These are phyloP conservation scores for Penicillium sp. DNA, from an alignment of 2,329 filamentous ascomycete species.

Conservation along the genomic window DNA sequence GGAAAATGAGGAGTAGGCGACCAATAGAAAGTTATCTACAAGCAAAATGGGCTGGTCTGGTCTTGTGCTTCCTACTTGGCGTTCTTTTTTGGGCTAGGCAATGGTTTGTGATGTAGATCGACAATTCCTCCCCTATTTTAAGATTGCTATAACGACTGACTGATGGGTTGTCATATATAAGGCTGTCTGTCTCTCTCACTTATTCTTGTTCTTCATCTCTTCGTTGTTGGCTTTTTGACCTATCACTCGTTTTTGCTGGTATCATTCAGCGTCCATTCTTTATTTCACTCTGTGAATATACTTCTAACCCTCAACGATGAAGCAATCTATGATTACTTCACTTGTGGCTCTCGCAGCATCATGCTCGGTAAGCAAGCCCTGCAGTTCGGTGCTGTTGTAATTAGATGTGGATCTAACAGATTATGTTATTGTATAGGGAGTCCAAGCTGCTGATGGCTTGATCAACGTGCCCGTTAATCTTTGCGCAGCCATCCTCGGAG, in stretches of 20 bases:
- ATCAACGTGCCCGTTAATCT: conserved; percentile 25
- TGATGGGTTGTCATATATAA: conserved; percentile 4
- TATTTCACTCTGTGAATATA: conserved; percentile 5
- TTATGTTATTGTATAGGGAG: conserved; percentile 7
- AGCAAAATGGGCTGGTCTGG: conserved; percentile 15
- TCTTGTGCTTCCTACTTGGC: conserved; percentile 3
- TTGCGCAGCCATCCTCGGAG: conserved; percentile 26
- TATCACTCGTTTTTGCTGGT: conserved; percentile 29
- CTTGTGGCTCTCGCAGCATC: conserved; percentile 28
- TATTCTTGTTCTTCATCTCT: background rate
- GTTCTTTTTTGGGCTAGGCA: conserved; percentile 4
- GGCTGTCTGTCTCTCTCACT: background rate
- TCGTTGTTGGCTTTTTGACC: conserved; percentile 17
- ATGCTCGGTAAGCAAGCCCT: conserved; percentile 7
- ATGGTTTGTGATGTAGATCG: conserved; percentile 12
- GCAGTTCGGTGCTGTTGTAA: no score
- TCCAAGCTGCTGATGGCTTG: conserved; percentile 16
- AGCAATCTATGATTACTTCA: conserved; percentile 26
- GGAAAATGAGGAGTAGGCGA: background rate
- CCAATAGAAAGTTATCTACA: conserved; percentile 9
- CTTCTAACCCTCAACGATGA: conserved; percentile 18
- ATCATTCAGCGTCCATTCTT: conserved; percentile 28
- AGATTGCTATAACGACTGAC: background rate
- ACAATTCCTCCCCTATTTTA: conserved; percentile 12
- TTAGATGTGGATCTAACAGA: background rate